Evolutionary conservation across 257 asterid species (phyloP).

Genomic region (Phtheirospermum japonicum): DNA sequence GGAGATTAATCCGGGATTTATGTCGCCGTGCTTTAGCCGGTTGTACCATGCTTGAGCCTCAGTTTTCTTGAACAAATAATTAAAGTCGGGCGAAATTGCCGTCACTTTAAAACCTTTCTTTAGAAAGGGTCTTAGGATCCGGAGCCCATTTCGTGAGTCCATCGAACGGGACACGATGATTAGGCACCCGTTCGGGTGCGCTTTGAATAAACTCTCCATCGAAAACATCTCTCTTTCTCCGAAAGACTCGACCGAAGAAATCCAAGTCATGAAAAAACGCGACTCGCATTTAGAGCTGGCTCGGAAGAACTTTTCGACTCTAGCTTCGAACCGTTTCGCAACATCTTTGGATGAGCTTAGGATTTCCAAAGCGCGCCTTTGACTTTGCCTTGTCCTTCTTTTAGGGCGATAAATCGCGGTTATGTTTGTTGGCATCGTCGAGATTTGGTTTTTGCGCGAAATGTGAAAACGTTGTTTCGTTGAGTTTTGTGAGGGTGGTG

Average conservation of each 20-base stretch:
- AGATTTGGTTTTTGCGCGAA: constrained; percentile 34
- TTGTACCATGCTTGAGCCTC: constrained; percentile 61
- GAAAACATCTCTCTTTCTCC: constrained; percentile 53
- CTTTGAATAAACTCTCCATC: constrained; percentile 49
- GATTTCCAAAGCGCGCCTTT: constrained; percentile 34
- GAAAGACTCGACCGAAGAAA: constrained; percentile 51
- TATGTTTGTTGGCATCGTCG: constrained; percentile 32
- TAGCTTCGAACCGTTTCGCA: constrained; percentile 36
- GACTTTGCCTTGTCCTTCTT: constrained; percentile 35
- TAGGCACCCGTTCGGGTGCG: constrained; percentile 69
- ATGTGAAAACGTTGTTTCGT: no score
- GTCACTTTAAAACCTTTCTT: constrained; percentile 53
- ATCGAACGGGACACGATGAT: constrained; percentile 55
- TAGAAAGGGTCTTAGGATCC: constrained; percentile 47
- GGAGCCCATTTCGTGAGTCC: constrained; percentile 56
- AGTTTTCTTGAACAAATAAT: constrained; percentile 58
- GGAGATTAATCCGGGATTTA: constrained; percentile 66
- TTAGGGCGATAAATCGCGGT: constrained; percentile 26
- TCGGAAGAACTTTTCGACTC: constrained; percentile 50
- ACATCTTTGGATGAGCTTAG: constrained; percentile 26
- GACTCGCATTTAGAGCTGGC: constrained; percentile 42
- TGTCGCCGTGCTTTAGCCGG: constrained; percentile 48
- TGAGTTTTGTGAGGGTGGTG: constrained; percentile 7
- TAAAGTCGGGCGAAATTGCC: constrained; percentile 67
- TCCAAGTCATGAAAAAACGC: constrained; percentile 84